Evolutionary conservation across 306 rosid species (phyloP).

Genomic region (Fagus crenata): DNA sequence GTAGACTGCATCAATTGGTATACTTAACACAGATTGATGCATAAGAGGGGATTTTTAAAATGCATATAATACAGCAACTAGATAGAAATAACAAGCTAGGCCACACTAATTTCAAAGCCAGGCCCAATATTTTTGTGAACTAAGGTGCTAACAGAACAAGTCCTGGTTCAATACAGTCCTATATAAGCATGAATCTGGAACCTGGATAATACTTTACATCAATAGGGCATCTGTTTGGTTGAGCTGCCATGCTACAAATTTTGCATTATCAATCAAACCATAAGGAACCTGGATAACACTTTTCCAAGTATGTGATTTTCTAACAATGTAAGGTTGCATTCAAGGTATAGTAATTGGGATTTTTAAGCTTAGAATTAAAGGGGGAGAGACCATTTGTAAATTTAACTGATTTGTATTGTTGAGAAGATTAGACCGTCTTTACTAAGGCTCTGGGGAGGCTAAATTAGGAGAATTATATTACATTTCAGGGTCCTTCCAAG

Average conservation of each 20-base stretch:
- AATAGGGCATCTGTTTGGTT: neutral
- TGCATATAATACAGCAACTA: slow-evolving; percentile 17
- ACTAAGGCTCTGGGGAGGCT: too few species aligned
- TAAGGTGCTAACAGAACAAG: neutral
- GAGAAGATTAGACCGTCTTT: too few species aligned
- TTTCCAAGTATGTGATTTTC: too few species aligned
- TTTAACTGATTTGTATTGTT: too few species aligned
- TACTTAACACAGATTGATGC: slow-evolving; percentile 20
- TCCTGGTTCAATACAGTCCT: neutral
- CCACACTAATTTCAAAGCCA: neutral
- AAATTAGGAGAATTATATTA: too few species aligned
- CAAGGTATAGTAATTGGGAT: too few species aligned
- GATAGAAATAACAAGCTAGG: neutral
- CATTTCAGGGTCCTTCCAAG: too few species aligned
- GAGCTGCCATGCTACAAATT: slow-evolving; percentile 1
- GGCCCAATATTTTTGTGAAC: neutral
- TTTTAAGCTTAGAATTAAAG: too few species aligned
- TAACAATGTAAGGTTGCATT: too few species aligned
- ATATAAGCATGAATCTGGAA: neutral
- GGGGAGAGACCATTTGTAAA: too few species aligned
- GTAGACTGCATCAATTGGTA: slow-evolving; percentile 71
- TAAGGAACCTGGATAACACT: neutral
- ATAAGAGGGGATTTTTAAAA: slow-evolving; percentile 13
- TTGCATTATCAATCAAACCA: neutral
- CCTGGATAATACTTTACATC: neutral